Evolutionary conservation across 2,329 filamentous ascomycete genomes (phyloP), one percentile per base, ranked within the genome.

Genomic region (Colletotrichum spinosum): DNA sequence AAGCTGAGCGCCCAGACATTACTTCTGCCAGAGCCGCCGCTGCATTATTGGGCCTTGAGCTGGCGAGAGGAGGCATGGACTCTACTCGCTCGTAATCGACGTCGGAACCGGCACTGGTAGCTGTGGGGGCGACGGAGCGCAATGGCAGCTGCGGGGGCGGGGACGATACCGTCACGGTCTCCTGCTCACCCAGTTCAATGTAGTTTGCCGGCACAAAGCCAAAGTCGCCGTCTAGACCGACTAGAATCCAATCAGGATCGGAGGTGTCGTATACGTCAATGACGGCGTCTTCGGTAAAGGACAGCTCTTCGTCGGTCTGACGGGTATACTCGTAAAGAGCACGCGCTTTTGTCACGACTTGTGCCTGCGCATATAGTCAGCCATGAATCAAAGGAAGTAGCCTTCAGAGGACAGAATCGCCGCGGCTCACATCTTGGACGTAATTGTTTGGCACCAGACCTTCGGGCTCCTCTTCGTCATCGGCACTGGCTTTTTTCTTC

Each of bases 321-420:
- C 95, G 89, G 55, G 92, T 92, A 78, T 99, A 99, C 78, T 99
- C 96, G 82, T 95, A 99, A n/a, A 98, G 87, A n/a, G 96, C 93
- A 77, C 91, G 94, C 54, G 95, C 96, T 70, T 90, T 85, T 12
- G 55, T 70, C 68, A 84, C 76, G 25, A 90, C 87, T 75, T 83
- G 79, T 63, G 88, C 86, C 85, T 90, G 69, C 59, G 42, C 25
- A 11, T 8, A 8, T 2, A 13, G 12, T 59, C 42, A 64, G 55
- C 9, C 38, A 49, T n/a, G 10, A 17, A 35, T 45, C 10, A 11
- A 35, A 13, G 8, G 17, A n/a, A 13, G 17, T 41, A 8, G 4
- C 13, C 41, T 3, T 11, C 9, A 48, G 50, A 15, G 11, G 11
- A 8, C 12, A 5, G 7, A 34, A 45, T 15, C 25, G 25, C 25